Evolutionary conservation across 2,329 filamentous ascomycete species (phyloP).

Genomic region (Fusarium haematococcum): DNA sequence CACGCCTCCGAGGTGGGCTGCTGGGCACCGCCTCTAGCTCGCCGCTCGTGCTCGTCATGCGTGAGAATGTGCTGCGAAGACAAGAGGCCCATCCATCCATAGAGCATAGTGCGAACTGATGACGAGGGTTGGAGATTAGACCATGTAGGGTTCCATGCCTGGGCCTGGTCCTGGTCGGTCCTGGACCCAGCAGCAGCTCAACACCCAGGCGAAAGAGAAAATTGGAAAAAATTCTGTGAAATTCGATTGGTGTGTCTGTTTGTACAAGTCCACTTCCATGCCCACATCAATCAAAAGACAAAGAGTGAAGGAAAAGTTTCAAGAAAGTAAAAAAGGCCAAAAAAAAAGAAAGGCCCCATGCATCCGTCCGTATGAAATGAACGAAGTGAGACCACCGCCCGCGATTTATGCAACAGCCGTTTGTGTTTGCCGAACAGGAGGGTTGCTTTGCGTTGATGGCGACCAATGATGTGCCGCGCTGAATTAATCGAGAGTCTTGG

Average conservation of each 20-base stretch:
- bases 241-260: slow-evolving; percentile 47
- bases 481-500: slow-evolving; percentile 27
- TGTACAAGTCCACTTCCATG: slow-evolving; percentile 44
- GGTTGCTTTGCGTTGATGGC: slow-evolving; percentile 8
- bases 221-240: slow-evolving; percentile 33
- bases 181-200: slow-evolving; percentile 13
- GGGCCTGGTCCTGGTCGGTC: slow-evolving; percentile 14
- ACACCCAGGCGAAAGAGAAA: slow-evolving; percentile 6
- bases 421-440: slow-evolving; percentile 1
- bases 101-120: slow-evolving; percentile 13
- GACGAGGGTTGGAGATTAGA: slow-evolving; percentile 37
- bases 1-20: slow-evolving; percentile 33
- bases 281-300: slow-evolving; percentile 41
- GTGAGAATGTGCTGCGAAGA: slow-evolving; percentile 12
- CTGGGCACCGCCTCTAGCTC: slow-evolving; percentile 28
- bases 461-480: neutral
- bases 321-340: neutral
- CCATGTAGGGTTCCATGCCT: slow-evolving; percentile 31
- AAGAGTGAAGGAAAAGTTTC: slow-evolving; percentile 12
- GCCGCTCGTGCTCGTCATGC: slow-evolving; percentile 17
- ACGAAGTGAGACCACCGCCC: slow-evolving; percentile 15
- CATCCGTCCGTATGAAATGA: neutral
- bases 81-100: slow-evolving; percentile 2
- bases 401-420: slow-evolving; percentile 15
- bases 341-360: slow-evolving; percentile 13